Evolutionary conservation across 768 basidiomycete genomes (phyloP).

Genomic region (Tylopilus cervinicoccineus): DNA sequence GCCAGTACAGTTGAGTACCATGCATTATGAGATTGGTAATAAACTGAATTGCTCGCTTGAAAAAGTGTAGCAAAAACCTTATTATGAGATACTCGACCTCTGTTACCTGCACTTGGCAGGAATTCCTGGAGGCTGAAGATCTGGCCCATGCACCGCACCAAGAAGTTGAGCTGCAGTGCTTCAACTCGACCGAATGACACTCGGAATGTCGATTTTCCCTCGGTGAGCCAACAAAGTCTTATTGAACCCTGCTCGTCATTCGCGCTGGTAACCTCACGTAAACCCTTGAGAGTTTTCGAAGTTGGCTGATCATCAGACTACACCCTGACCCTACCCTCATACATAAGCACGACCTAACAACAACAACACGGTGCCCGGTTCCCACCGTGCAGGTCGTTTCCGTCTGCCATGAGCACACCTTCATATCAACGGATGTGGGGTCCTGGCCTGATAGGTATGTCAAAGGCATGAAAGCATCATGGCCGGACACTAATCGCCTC

Average conservation of each 20-base stretch:
- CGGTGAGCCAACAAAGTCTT: background rate
- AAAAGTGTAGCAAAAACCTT: too few relatives aligned
- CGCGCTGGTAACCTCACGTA: background rate
- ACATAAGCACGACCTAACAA: background rate
- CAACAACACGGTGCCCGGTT: background rate
- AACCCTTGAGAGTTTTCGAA: background rate
- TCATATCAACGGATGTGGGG: constrained; percentile 3
- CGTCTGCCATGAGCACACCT: constrained; percentile 5
- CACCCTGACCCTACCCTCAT: background rate
- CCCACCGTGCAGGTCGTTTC: background rate
- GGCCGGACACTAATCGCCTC: constrained; percentile 8
- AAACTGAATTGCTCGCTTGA: too few relatives aligned
- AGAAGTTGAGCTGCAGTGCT: too few relatives aligned
- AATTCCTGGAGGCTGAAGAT: too few relatives aligned
- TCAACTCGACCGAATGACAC: too few relatives aligned
- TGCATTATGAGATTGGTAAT: too few relatives aligned
- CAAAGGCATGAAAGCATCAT: too few relatives aligned
- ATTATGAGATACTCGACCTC: too few relatives aligned
- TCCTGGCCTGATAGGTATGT: constrained; percentile 19
- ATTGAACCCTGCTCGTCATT: background rate
- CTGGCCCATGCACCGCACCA: too few relatives aligned
- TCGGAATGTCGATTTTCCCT: background rate
- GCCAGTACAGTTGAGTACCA: too few relatives aligned
- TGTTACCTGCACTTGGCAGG: too few relatives aligned
- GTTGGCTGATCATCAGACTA: too few relatives aligned